Base-by-base conservation (phyloP, 2,329 filamentous ascomycete genomes). In the Alternaria sp. region DNA sequence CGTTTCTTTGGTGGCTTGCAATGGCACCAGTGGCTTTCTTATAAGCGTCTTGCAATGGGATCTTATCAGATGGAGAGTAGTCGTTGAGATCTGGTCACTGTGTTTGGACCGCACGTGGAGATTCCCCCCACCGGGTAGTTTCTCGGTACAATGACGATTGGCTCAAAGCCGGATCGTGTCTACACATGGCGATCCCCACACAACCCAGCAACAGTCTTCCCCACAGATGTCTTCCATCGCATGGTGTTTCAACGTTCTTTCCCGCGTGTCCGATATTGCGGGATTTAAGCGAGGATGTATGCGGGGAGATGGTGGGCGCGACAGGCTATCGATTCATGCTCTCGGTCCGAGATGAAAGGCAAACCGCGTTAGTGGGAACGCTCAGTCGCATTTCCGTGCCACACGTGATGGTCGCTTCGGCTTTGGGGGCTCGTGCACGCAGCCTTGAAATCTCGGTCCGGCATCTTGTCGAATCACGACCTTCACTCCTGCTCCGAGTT, bases 91-190 rank as follows among this genome's bases (percentile, higher is more conserved):
- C 28, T 52, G 6, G 36, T 40, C 30, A 12, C 19, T 10, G 19
- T 21, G 36, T 36, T 40, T 21, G 21, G 11, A 45, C 19, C 19
- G 25, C 26, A 28, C 23, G 40, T 28, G 52, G 13, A 52, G 12
- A 8, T 30, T 15, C 28, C 43, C 21, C 43, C 51, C 15, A 32
- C 28, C 47, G 57, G 53, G 19, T 30, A 23, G 28, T 59, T n/a
- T 53, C 17, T 62, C 60, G 59, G 54, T 2, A 15, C 13, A 40
- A 62, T 67, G 61, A 13, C 43, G 15, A 64, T 66, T 70, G 36
- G 66, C 11, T 28, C 11, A 23, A 64, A 54, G 26, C 61, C 71
- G 70, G 68, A 9, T 68, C 70, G 71, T 51, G 17, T 36, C n/a
- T 23, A 10, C 7, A 23, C 17, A 28, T 52, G 49, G 49, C 19